Evolutionary conservation across 148 eudicot genomes (phyloP).

Genomic region (Pouteria glomerata): DNA sequence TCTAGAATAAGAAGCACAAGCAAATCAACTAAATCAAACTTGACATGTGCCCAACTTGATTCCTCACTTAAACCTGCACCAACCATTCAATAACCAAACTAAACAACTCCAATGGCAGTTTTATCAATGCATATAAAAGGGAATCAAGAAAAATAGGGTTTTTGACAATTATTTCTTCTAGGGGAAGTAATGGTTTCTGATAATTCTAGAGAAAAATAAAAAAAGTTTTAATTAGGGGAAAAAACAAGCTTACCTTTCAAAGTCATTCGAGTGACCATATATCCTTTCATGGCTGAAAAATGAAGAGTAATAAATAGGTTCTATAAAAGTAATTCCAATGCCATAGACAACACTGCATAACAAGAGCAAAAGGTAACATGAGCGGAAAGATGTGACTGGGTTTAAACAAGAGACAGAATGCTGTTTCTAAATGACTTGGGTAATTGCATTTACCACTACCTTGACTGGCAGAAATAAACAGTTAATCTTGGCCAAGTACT

Average conservation of each 20-base stretch:
- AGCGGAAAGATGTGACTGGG: not conserved
- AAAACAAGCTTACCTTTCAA: conserved; percentile 41
- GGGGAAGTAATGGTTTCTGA: not conserved
- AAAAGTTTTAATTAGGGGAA: not conserved
- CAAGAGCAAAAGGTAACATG: conserved; percentile 7
- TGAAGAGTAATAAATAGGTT: conserved; percentile 53
- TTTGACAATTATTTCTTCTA: not conserved
- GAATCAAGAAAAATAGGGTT: not conserved
- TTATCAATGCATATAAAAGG: not conserved
- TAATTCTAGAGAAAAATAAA: not conserved
- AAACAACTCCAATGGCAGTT: not conserved
- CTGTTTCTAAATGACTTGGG: not conserved
- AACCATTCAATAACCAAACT: not conserved
- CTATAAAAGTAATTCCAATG: conserved; percentile 62
- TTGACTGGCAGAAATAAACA: not conserved
- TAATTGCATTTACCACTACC: not conserved
- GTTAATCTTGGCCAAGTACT: not conserved
- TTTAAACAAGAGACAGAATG: conserved; percentile 12
- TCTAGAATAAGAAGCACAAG: not conserved
- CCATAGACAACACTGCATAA: conserved; percentile 51
- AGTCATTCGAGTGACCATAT: conserved; percentile 60
- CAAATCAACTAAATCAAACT: not conserved
- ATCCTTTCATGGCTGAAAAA: conserved; percentile 49
- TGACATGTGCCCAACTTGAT: not conserved
- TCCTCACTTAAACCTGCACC: not conserved